Evolutionary conservation across 495 filamentous ascomycete species (phyloP), one percentile per base, ranked within the genome.

Genomic region (Aspergillus ellipticus): DNA sequence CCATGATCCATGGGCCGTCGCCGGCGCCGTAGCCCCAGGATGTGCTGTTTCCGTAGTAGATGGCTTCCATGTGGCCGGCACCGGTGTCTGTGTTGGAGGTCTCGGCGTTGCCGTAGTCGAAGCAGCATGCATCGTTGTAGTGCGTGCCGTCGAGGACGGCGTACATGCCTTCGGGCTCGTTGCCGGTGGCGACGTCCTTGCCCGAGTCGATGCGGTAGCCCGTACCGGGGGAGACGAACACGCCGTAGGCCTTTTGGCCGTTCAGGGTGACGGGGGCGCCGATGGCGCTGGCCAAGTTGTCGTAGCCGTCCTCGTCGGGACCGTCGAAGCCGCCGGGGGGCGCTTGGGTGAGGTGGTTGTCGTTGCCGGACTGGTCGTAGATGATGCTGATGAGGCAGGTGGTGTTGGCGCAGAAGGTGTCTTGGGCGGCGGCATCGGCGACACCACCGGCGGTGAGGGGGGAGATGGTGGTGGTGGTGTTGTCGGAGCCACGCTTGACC

Each of bases 41-140:
- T 10, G 69, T 77, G 61, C 55, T 69, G 53, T 65, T 64, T 35
- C 82, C 82, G 64, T 65, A 84, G 72, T 85, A 85, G 65, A 85
- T 78, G 35, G 81, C 79, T 65, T 85, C 82, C 82, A 85, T 83
- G 57, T 84, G 81, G 54, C 77, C 80, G 54, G 74, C 73, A 42
- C 82, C 82, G 1, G 80, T 83, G 57, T 84, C 81, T 8, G 24
- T 64, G 55, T 66, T 78, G 62, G 61, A 81, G 21, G 69, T 76
- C 67, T 85, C 82, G 41, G 81, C 81, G 45, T 85, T 85, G 50
- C 81, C 82, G 49, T 85, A 85, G 66, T 85, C 82, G 58, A 81
- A 85, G 71, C 82, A 85, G 73, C 82, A 85, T 24, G 29, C 73
- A 31, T 54, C 71, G 51, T 84, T 84, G 68, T 80, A 84, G 57